Base-by-base conservation (phyloP, 176 grass and related monocot genomes). In the Cenchrus americanus region DNA sequence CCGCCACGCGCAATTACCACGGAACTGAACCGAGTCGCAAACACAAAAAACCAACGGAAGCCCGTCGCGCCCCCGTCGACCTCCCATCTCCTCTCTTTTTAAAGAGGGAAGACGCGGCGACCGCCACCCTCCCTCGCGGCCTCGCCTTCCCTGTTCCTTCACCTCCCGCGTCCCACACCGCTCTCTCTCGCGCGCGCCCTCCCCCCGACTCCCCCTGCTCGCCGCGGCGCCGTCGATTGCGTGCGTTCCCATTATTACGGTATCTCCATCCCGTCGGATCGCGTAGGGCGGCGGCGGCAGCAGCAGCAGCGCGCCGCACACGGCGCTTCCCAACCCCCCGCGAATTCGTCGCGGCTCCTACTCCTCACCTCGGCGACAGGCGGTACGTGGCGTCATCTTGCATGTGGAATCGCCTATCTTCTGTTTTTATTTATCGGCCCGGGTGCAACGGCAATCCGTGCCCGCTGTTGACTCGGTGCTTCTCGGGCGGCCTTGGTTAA, bases 81-180 rank as follows among this genome's bases (percentile, higher is more conserved):
- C 8, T 37, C 6, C 6, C 34, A 37, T 5, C 24, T 7, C 7
- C 11, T 8, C 6, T 9, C n/a, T 77, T 85, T 77, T 69, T 37
- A 37, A 37, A 37, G 49, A 78, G 27, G 27, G 27, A 30, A 77
- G 83, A 47, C 62, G 62, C 68, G 15, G 18, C 73, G 62, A 46
- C 63, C 66, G 19, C 51, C 50, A 14, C 22, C 12, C 47, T 5
- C 57, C 26, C 63, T 4, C 27, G 27, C 27, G 27, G 27, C 27
- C 27, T 30, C 62, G 5, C 5, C 37, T 59, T 22, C 26, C 5
- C 6, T 37, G 15, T 37, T 37, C 34, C 19, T 21, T 21, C 74
- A 21, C 14, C 24, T 12, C 64, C 68, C 17, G 8, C 46, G 18
- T 7, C 62, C 2, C 10, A 23, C 7, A 3, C 5, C 17, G 18